Conservation (phyloP, 768 basidiomycete genomes). For the Holtermannia corniformis region DNA sequence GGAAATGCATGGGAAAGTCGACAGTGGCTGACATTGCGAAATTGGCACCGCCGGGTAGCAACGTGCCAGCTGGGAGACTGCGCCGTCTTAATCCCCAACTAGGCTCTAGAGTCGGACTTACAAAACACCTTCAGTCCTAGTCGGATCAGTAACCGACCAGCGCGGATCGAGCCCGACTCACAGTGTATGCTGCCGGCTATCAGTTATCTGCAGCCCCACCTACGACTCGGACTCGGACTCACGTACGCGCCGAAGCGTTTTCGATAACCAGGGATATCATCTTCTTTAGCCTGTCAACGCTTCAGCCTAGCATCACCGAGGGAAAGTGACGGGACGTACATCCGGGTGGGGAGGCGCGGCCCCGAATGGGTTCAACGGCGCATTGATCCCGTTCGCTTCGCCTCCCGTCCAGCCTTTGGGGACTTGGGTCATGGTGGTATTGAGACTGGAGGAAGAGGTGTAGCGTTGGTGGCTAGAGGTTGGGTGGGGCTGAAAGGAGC, state of each 20-base stretch:
- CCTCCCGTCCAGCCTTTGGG: constrained; percentile 7
- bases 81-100: not conserved
- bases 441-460: too few relatives aligned
- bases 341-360: constrained; percentile 24
- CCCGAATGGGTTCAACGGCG: constrained; percentile 30
- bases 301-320: not conserved
- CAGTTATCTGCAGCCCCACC: not conserved
- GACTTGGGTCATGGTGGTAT: too few relatives aligned
- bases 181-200: constrained; percentile 25
- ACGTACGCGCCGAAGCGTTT: constrained; percentile 6
- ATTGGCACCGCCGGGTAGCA: constrained; percentile 29
- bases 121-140: constrained; percentile 34
- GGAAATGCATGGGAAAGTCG: constrained; percentile 35
- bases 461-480: too few relatives aligned
- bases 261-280: constrained; percentile 27
- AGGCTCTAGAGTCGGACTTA: constrained; percentile 7
- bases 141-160: not conserved
- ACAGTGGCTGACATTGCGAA: constrained; percentile 36
- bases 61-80: constrained; percentile 32
- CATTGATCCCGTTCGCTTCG: constrained; percentile 15
- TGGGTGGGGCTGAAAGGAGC: too few relatives aligned
- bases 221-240: not conserved
- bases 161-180: constrained; percentile 5
- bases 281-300: constrained; percentile 24
- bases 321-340: constrained; percentile 8